Evolutionary conservation across 2,329 filamentous ascomycete genomes (phyloP), one percentile per base, ranked within the genome.

Genomic region (Stachybotrys elegans): DNA sequence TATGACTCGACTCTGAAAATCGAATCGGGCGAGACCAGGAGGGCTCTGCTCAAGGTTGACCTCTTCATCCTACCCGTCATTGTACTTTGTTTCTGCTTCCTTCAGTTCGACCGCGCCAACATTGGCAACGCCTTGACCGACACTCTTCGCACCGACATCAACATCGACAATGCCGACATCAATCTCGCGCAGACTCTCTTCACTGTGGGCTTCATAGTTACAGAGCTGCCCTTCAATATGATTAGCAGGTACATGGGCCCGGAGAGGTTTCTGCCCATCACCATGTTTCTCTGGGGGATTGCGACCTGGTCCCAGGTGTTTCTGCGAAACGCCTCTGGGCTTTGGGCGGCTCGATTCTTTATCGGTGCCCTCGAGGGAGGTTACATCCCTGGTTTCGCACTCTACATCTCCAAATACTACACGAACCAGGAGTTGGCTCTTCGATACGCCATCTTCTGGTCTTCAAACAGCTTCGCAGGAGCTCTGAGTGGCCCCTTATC

Each of bases 61-160:
- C 38, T 57, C 2, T 49, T 48, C 2, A 57, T 63, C 2, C 36
- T 63, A 22, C 59, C 60, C 1, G 52, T 57, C 13, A 58, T 63
- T 4, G 49, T 63, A 2, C 49, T 60, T 5, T 59, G 57, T 22
- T 63, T 63, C 25, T 61, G 54, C 25, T 59, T 61, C 32, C 57
- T 63, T 3, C 60, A 63, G 16, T 61, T 63, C 27, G 59, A 63
- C 22, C 57, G 59, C 7, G 61, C 49, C 37, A 72, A 70, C 46
- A 73, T 74, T 43, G 68, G 68, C 44, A 76, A 73, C 25, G 75
- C 75, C 3, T 51, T 78, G 31, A 78, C 74, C 4, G 74, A 76
- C 32, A 71, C 65, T 4, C 67, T 78, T 35, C 65, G 71, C 13
- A 46, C 62, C 4, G 74, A 78, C 44, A 65, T 78, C 6, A 57